These are phyloP conservation scores for Cruciata laevipes DNA, from an alignment of 257 asterid genomes.

Conservation along the genomic window DNA sequence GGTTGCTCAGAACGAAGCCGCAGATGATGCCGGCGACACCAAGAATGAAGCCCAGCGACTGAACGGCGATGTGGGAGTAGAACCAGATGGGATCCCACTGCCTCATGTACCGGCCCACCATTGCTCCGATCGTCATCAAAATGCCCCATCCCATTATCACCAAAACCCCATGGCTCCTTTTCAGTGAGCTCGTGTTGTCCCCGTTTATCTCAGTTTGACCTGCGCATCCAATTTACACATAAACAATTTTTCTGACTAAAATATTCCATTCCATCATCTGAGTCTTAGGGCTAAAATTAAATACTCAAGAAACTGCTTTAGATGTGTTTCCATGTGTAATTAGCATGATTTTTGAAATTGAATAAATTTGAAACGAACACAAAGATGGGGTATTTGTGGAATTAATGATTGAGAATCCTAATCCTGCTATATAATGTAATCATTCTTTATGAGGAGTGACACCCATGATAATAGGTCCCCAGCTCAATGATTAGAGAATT, in stretches of 20 bases:
- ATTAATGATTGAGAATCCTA: not conserved
- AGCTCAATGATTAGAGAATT: not conserved
- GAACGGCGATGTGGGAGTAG: conserved; percentile 53
- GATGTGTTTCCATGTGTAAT: no score
- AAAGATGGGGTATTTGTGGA: no score
- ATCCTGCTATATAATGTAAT: conserved; percentile 12
- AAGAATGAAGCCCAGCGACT: conserved; percentile 52
- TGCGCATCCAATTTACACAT: conserved; percentile 11
- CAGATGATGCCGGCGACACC: conserved; percentile 62
- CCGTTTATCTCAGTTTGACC: conserved; percentile 43
- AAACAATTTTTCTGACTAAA: no score
- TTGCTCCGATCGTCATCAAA: conserved; percentile 62
- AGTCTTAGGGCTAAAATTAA: no score
- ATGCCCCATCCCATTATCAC: conserved; percentile 90
- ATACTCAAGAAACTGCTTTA: no score
- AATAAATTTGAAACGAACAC: not conserved
- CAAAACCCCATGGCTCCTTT: conserved; percentile 64
- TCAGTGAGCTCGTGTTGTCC: conserved; percentile 31
- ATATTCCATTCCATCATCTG: no score
- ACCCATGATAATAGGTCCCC: not conserved
- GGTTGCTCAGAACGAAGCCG: conserved; percentile 59
- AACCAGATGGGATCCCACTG: conserved; percentile 84
- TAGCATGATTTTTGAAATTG: no score
- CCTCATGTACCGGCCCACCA: conserved; percentile 72
- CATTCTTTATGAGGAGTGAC: not conserved